These are phyloP conservation scores for Xylaria sp. DNA, from an alignment of 2,329 filamentous ascomycete genomes.

Conservation along the genomic window DNA sequence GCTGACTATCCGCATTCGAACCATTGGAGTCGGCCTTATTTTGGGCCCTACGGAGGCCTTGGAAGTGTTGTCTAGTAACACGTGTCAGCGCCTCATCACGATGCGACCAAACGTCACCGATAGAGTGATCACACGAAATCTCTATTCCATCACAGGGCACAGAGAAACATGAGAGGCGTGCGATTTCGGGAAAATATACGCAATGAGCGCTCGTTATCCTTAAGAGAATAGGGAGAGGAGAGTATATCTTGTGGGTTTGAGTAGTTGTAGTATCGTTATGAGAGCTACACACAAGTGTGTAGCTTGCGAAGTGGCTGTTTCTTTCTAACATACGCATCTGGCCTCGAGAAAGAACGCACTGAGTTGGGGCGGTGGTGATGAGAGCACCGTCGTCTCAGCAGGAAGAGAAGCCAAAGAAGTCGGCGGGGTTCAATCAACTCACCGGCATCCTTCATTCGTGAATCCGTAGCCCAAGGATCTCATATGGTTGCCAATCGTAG, in stretches of 20 bases:
- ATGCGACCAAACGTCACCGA: not conserved
- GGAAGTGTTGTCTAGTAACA: constrained; percentile 66
- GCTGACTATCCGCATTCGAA: constrained; percentile 49
- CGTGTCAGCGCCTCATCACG: constrained; percentile 35
- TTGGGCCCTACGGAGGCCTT: constrained; percentile 66
- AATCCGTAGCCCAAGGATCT: constrained; percentile 69
- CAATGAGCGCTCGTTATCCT: constrained; percentile 1
- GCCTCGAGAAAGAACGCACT: constrained; percentile 1
- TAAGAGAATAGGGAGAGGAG: not conserved
- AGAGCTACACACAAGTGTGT: constrained; percentile 9
- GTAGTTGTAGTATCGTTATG: constrained; percentile 3
- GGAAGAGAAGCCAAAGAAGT: constrained; percentile 11
- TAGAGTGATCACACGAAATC: constrained; percentile 6
- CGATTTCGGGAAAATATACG: not conserved
- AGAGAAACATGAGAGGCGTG: constrained; percentile 2
- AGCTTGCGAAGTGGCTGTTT: constrained; percentile 1
- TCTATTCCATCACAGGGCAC: not conserved
- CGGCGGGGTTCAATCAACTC: constrained; percentile 50
- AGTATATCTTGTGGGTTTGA: not conserved
- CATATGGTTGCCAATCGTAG: constrained; percentile 70
- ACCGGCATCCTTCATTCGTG: constrained; percentile 73
- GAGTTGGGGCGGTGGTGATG: constrained; percentile 4
- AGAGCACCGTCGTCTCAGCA: not conserved
- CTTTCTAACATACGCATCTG: not conserved
- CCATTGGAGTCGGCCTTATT: constrained; percentile 62